These are phyloP conservation scores for Uncinocarpus reesii DNA, from an alignment of 2,329 filamentous ascomycete genomes.

Conservation along the genomic window DNA sequence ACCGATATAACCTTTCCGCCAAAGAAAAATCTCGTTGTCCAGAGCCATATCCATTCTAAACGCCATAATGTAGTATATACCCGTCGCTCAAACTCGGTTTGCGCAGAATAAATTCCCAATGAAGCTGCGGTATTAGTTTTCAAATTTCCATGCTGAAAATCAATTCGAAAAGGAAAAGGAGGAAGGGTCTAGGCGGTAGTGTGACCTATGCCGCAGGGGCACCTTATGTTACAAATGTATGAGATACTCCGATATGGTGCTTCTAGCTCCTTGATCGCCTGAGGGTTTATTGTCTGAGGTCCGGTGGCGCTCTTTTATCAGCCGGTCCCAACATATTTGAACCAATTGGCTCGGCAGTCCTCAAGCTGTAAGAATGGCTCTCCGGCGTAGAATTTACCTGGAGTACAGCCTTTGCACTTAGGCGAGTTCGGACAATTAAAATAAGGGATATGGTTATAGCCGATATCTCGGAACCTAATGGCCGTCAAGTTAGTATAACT, in stretches of 20 bases:
- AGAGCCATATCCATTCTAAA: background rate
- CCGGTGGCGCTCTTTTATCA: too few relatives aligned
- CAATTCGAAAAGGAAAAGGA: too few relatives aligned
- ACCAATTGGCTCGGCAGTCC: slow-evolving; percentile 93
- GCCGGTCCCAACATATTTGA: slow-evolving; percentile 84
- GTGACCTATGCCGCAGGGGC: too few relatives aligned
- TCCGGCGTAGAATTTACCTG: slow-evolving; percentile 80
- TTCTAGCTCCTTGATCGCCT: too few relatives aligned
- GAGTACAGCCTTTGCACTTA: slow-evolving; percentile 80
- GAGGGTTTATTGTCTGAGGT: too few relatives aligned
- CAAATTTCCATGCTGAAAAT: background rate
- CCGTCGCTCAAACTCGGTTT: slow-evolving; percentile 5
- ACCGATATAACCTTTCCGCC: background rate
- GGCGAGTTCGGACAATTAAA: slow-evolving; percentile 97
- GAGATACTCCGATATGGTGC: too few relatives aligned
- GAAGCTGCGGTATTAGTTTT: background rate
- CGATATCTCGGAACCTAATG: slow-evolving; percentile 92
- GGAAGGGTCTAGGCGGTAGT: too few relatives aligned
- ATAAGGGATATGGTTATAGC: slow-evolving; percentile 96
- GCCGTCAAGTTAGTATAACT: background rate
- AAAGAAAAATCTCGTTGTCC: background rate
- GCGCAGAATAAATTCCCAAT: background rate
- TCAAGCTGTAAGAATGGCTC: slow-evolving; percentile 76
- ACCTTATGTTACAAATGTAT: too few relatives aligned
- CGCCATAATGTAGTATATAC: slow-evolving; percentile 7